Base-by-base conservation (phyloP, 306 rosid species). In the Cercis canadensis region DNA sequence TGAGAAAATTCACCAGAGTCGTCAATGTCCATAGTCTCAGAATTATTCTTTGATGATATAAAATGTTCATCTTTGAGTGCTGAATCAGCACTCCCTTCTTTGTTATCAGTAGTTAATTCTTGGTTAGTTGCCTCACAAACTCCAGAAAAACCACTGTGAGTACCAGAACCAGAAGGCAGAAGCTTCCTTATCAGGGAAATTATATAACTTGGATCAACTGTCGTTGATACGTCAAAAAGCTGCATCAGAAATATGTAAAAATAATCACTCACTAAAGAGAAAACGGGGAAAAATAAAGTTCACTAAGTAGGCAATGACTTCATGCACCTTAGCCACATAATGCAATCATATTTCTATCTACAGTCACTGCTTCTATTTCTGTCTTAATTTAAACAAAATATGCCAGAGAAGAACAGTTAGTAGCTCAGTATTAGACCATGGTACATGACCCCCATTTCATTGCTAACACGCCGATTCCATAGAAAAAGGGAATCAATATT, bases 201-300 rank as follows among this genome's bases (percentile, higher is more conserved):
- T 24, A 94, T 77, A 62, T 87, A 94, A 85, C 97, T 84, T 4
- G 96, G 98, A 83, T 94, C 97, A 72, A 90, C 96, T 10, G 98
- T 94, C 5, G 96, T 94, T 8, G 92, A 84, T 82, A 94, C 81
- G 73, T 94, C 90, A 69, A 94, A 94, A 74, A 86, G 65, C 98
- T 90, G 92, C 83, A 84, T 51, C 53, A 79, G 56, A 51, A 59
- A 53, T 16, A 15, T 19, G 63, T 51, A 9, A 74, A 78, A 77
- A 54, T 6, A 52, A 73, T 69, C 74, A 57, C 46, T 24, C 15
- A 54, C 52, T 47, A 73, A 4, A 16, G 46, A 0, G 56, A 75
- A n/a, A 7, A 52, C 29, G 11, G n/a, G 16, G 17, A 65, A 3
- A 5, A 11, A n/a, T 44, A 31, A 16, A 67, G 18, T n/a, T n/a